These are phyloP conservation scores for Chenopodium formosanum DNA, from an alignment of 148 eudicot species.

Conservation along the genomic window DNA sequence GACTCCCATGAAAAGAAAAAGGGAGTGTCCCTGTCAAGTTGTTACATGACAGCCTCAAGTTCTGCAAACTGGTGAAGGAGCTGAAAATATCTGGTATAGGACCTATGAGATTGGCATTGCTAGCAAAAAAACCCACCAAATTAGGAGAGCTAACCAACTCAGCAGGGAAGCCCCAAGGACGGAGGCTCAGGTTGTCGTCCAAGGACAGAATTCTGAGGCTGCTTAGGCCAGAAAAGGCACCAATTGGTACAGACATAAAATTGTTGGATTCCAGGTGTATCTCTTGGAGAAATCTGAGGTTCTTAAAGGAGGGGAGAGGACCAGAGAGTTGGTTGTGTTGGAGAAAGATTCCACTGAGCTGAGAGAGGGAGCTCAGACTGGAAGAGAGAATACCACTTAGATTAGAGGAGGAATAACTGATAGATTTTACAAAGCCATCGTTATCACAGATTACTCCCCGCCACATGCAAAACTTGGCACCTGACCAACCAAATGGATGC, in stretches of 20 bases:
- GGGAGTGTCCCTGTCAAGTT: constrained; percentile 10
- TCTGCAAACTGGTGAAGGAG: background rate
- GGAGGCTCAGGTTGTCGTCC: background rate
- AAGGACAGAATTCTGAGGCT: background rate
- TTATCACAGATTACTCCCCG: no score
- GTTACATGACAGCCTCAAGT: background rate
- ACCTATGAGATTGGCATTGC: background rate
- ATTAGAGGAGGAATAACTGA: no score
- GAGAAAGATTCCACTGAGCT: background rate
- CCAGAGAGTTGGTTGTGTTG: background rate
- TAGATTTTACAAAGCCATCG: no score
- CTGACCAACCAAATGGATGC: no score
- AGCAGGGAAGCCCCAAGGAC: constrained; percentile 12
- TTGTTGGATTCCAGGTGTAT: background rate
- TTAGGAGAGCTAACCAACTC: background rate
- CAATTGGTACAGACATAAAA: constrained; percentile 1
- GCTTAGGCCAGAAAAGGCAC: background rate
- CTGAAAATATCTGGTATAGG: constrained; percentile 4
- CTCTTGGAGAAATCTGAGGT: constrained; percentile 2
- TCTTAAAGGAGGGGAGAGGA: background rate
- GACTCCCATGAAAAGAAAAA: background rate
- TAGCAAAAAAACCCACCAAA: background rate
- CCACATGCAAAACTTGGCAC: no score
- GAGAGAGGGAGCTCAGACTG: constrained; percentile 6
- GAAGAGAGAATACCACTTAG: background rate